Evolutionary conservation across 75 land plant genomes (phyloP), one percentile per base, ranked within the genome.

Genomic region (Sequoia sempervirens): DNA sequence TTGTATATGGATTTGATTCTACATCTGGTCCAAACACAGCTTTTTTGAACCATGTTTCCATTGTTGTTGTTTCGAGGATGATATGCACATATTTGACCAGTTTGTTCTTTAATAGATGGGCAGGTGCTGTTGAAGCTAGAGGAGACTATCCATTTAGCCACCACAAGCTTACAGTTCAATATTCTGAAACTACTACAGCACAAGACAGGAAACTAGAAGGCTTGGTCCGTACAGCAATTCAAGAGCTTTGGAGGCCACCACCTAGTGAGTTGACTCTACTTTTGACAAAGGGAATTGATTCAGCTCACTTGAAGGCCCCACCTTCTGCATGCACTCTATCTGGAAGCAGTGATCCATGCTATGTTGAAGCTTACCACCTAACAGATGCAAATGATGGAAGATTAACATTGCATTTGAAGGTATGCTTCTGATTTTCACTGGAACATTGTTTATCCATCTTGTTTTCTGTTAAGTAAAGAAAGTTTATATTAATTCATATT

Each of bases 141-240:
- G 99, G 99, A 78, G 98, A 97, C 84, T 97, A 97, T 84, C 99
- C 99, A 61, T 97, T 97, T 84, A 97, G 96, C 85, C 99, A 97
- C 79, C 99, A 97, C 87, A 96, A 96, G 87, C 92, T 97, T 72
- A 96, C 99, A 82, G 98, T 96, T 74, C 98, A 96, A 86, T 97
- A 93, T 87, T 96, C 87, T 84, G 99, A 97, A 66, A 89, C 92
- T 85, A 92, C 99, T 82, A 94, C 96, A 40, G 99, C 99, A 80
- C 99, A 97, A 84, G 99, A 97, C 84, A 87, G 99, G 84, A 97
- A 97, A 81, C 79, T 97, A 81, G 99, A 97, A 87, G 94, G 94
- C 3, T 88, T 97, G 83, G 98, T 97, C 38, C 98, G 93, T 76
- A 97, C 90, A 84, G 99, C 99, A 7, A 92, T 96, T 85, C 94